phyloP scores from a whole-genome alignment of 177 flowering plant genomes.

The Vitis hybrid region DNA sequence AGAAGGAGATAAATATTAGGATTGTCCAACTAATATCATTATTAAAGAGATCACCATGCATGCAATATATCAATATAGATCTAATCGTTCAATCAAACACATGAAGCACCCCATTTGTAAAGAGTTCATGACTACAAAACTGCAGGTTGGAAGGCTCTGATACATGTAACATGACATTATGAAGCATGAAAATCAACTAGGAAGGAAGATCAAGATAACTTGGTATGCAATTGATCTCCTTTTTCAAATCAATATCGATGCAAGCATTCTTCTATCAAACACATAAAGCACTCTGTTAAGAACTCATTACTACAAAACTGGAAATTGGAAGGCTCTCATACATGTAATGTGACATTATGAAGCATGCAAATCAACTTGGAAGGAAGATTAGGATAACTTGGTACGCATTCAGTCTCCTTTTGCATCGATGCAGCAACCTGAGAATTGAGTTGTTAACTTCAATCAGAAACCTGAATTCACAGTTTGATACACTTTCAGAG shows the following conservation, averaged over 20 bases:
- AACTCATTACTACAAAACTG: too few species aligned
- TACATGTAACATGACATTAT: constrained; percentile 88
- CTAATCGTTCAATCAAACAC: neutral
- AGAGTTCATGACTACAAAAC: neutral
- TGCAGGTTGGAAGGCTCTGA: constrained; percentile 9
- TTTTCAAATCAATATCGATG: constrained; percentile 63
- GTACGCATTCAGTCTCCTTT: constrained; percentile 75
- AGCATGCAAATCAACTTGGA: constrained; percentile 18
- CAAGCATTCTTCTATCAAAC: constrained; percentile 12
- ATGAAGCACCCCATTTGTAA: neutral
- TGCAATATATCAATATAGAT: neutral
- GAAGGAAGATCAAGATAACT: constrained; percentile 90
- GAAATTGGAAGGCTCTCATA: too few species aligned
- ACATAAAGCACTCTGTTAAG: too few species aligned
- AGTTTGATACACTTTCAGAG: neutral
- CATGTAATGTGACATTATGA: too few species aligned
- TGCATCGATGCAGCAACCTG: constrained; percentile 98
- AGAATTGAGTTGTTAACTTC: neutral
- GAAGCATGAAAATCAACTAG: constrained; percentile 86
- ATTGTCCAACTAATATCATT: neutral
- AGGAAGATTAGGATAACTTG: constrained; percentile 88
- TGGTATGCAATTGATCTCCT: constrained; percentile 77
- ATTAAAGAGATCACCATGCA: neutral
- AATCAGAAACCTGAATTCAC: constrained; percentile 2
- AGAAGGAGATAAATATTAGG: neutral